Evolutionary conservation across 176 grass and related monocot genomes (phyloP), one percentile per base, ranked within the genome.

Genomic region (Ananas comosus): DNA sequence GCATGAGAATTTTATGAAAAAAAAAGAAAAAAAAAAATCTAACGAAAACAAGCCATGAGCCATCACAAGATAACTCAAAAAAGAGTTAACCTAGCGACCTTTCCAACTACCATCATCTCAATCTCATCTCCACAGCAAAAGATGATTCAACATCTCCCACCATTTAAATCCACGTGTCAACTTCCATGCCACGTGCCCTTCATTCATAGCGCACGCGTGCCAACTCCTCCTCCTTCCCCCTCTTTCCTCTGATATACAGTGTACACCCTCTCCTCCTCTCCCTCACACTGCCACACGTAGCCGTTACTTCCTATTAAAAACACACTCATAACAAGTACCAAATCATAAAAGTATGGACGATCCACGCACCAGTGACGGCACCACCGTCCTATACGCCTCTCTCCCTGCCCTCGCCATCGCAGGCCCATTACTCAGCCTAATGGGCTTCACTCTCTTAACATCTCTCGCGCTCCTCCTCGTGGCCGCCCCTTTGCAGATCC

Each of bases 391-490:
- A 51, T 71, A 57, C 23, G 70, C 49, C 51, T 9, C 52, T 3
- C 4, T 47, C 4, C 13, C 52, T 9, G 13, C 25, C 70, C 25
- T 72, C 25, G 51, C 24, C 6, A 47, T 72, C 14, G 52, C 24
- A 33, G 24, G 27, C 17, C 70, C 52, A 54, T 51, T 59, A 33
- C 52, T 72, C 2, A 52, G 52, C 12, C 14, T 57, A 14, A 71
- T 42, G 51, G 69, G 51, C 21, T 58, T 17, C 52, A 42, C 24
- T 51, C 51, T 72, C 51, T 47, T 72, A 42, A 12, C 24, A 21
- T 72, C 69, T 9, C 13, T 25, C 24, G 17, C 51, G 6, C 27
- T 72, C 13, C 52, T 72, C 51, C 51, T 72, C 12, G 70, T 58
- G 12, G 51, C 70, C 12, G 14, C 69, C 51, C 69, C 69, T 10